phyloP scores from a whole-genome alignment of 2,329 filamentous ascomycete species.

The Paracoccidioides brasiliensis region DNA sequence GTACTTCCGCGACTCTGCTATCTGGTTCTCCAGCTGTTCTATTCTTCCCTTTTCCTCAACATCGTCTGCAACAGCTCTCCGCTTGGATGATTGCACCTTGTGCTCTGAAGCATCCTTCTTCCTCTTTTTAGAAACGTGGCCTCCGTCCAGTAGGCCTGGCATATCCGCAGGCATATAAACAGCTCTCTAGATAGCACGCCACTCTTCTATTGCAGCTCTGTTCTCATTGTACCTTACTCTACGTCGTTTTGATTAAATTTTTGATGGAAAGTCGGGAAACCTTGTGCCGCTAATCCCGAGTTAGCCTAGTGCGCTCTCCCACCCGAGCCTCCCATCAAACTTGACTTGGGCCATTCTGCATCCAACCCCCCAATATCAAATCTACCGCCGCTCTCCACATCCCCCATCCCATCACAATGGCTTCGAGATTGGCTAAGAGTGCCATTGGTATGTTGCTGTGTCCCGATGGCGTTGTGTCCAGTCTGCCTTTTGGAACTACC shows the following conservation, averaged over 20 bases:
- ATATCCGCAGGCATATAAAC: conserved; percentile 12
- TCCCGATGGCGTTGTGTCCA: conserved; percentile 12
- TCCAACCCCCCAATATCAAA: conserved; percentile 22
- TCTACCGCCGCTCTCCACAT: conserved; percentile 28
- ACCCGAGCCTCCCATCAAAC: conserved; percentile 4
- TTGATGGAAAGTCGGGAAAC: background rate
- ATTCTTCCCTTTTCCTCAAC: conserved; percentile 47
- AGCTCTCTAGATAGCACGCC: background rate
- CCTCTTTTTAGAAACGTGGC: conserved; percentile 26
- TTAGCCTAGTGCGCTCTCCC: conserved; percentile 20
- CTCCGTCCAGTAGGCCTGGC: conserved; percentile 16
- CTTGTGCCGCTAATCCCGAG: conserved; percentile 14
- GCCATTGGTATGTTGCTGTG: conserved; percentile 64
- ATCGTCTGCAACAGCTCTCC: conserved; percentile 34
- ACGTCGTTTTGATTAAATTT: background rate
- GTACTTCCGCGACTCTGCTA: conserved; percentile 73
- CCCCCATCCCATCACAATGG: conserved; percentile 58
- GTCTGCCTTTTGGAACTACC: conserved; percentile 6
- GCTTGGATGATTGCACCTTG: conserved; percentile 29
- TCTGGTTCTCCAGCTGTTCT: conserved; percentile 62
- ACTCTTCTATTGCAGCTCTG: conserved; percentile 11
- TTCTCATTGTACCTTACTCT: conserved; percentile 33
- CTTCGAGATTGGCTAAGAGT: conserved; percentile 92
- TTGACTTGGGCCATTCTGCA: conserved; percentile 4
- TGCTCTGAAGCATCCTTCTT: conserved; percentile 24